These are phyloP conservation scores for Rhododendron vialii DNA, from an alignment of 148 eudicot genomes.

Conservation along the genomic window DNA sequence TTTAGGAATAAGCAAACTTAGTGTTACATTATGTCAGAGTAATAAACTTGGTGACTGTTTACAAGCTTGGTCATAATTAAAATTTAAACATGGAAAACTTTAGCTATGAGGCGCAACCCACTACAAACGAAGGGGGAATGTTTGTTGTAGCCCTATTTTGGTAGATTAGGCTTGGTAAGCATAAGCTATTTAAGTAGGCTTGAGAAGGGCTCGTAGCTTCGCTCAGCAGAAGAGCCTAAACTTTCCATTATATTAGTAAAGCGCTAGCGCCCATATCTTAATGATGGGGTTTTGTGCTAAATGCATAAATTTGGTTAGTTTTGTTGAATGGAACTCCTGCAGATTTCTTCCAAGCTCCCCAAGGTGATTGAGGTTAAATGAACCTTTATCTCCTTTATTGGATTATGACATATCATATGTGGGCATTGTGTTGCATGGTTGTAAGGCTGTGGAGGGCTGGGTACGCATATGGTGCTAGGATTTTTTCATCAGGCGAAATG, in stretches of 20 bases:
- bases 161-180: too few species aligned
- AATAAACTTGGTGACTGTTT: neutral
- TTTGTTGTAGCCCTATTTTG: too few species aligned
- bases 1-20: neutral
- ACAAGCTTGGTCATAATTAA: neutral
- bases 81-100: neutral
- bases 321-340: neutral
- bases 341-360: neutral
- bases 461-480: neutral
- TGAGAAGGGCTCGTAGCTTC: too few species aligned
- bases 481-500: neutral
- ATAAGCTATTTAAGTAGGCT: too few species aligned
- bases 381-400: neutral
- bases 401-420: neutral
- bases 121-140: too few species aligned
- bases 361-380: neutral
- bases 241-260: too few species aligned
- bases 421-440: neutral
- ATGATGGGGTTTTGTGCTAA: neutral
- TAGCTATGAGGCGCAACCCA: neutral
- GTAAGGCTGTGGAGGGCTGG: neutral
- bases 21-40: neutral
- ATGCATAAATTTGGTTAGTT: neutral
- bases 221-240: too few species aligned
- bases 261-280: neutral